Evolutionary conservation across 2,329 filamentous ascomycete genomes (phyloP).

Genomic region (Beauveria asiatica): DNA sequence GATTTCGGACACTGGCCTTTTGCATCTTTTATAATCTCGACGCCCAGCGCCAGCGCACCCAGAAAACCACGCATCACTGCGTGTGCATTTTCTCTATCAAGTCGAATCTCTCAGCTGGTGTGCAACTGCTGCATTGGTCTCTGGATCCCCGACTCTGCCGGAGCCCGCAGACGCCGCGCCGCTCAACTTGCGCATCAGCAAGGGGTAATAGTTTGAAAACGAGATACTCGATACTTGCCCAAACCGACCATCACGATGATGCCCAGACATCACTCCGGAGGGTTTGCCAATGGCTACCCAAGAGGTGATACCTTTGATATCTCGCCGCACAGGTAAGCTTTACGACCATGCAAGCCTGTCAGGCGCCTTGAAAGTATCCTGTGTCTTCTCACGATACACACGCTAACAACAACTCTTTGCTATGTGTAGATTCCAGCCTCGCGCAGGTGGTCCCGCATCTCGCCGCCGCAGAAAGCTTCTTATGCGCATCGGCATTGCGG

Average conservation of each 20-base stretch:
- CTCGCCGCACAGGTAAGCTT: conserved; percentile 72
- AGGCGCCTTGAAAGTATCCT: not conserved
- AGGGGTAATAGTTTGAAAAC: conserved; percentile 5
- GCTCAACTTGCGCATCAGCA: conserved; percentile 9
- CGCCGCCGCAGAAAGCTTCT: conserved; percentile 67
- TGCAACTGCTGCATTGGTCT: not conserved
- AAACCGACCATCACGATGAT: conserved; percentile 54
- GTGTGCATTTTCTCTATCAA: not conserved
- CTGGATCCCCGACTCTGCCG: not conserved
- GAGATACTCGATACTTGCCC: not conserved
- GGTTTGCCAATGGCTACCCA: conserved; percentile 79
- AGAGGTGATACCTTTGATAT: conserved; percentile 74
- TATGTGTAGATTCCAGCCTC: conserved; percentile 68
- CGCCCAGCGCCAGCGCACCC: not conserved
- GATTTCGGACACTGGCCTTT: not conserved
- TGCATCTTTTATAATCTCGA: conserved; percentile 1
- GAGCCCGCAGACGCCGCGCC: conserved; percentile 1
- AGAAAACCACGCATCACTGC: not conserved
- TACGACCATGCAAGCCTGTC: not conserved
- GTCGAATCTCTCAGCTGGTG: not conserved
- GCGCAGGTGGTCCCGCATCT: conserved; percentile 61
- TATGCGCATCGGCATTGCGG: conserved; percentile 53
- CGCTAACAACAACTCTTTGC: conserved; percentile 2
- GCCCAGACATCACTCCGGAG: conserved; percentile 69
- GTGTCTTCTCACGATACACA: not conserved